These are phyloP conservation scores for Mesotaenium endlicherianum DNA, from an alignment of 139 green algal genomes.

Conservation along the genomic window DNA sequence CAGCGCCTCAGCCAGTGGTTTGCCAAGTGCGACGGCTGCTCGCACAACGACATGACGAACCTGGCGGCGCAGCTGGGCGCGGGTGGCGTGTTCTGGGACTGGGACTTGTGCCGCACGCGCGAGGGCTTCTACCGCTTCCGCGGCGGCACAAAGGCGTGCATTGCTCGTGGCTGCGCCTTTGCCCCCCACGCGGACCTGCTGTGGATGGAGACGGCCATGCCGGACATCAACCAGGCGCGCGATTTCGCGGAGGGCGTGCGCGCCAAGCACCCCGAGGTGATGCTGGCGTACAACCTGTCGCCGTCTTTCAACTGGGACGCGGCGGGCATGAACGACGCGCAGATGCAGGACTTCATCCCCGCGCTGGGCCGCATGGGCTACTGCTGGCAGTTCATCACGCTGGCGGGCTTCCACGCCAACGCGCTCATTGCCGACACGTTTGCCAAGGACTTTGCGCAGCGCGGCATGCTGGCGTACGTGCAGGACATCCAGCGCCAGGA, in stretches of 20 bases:
- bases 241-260: slow-evolving; percentile 73
- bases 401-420: slow-evolving; percentile 79
- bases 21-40: slow-evolving; percentile 10
- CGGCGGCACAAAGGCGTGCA: slow-evolving; percentile 73
- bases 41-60: background rate
- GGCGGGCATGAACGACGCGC: slow-evolving; percentile 54
- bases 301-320: slow-evolving; percentile 89
- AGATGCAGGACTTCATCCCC: slow-evolving; percentile 80
- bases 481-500: slow-evolving; percentile 50
- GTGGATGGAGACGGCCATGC: slow-evolving; percentile 86
- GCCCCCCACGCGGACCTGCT: slow-evolving; percentile 83
- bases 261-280: slow-evolving; percentile 77
- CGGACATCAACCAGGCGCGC: slow-evolving; percentile 72
- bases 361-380: slow-evolving; percentile 69
- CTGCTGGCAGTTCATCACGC: slow-evolving; percentile 80
- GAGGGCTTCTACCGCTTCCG: slow-evolving; percentile 80
- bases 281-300: slow-evolving; percentile 91
- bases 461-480: slow-evolving; percentile 51
- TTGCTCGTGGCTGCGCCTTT: slow-evolving; percentile 80
- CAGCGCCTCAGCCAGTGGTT: slow-evolving; percentile 40
- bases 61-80: slow-evolving; percentile 39
- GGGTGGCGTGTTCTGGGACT: slow-evolving; percentile 36
- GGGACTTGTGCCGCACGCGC: slow-evolving; percentile 62
- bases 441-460: slow-evolving; percentile 36
- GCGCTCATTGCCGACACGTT: slow-evolving; percentile 44